These are phyloP conservation scores for Lentinula aciculospora DNA, from an alignment of 768 basidiomycete species.

Conservation along the genomic window DNA sequence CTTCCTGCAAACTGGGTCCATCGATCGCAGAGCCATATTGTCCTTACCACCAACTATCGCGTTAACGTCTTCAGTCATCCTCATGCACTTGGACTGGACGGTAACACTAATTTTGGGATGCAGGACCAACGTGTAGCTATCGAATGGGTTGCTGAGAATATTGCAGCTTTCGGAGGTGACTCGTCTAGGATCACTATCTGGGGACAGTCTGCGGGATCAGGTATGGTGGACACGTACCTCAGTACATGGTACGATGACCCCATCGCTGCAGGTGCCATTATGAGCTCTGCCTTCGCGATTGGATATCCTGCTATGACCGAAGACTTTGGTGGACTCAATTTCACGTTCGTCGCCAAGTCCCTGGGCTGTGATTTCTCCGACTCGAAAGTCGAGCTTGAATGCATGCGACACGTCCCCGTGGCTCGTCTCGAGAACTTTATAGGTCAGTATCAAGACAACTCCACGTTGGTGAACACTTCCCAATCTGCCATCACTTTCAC, in stretches of 20 bases:
- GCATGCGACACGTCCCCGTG: conserved; percentile 9
- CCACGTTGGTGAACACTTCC: background rate
- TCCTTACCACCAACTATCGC: conserved; percentile 12
- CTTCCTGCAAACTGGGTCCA: conserved; percentile 13
- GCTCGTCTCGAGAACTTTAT: conserved; percentile 10
- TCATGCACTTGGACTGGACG: conserved; percentile 7
- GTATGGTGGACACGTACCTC: background rate
- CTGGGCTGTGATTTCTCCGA: conserved; percentile 10
- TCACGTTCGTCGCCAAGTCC: conserved; percentile 9
- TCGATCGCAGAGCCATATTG: conserved; percentile 9
- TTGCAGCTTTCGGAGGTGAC: conserved; percentile 24
- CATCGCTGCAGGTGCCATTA: conserved; percentile 7
- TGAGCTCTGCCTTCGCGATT: conserved; percentile 8
- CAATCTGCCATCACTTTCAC: conserved; percentile 7
- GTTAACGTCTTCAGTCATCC: conserved; percentile 11
- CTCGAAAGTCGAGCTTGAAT: conserved; percentile 7
- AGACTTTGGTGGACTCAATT: conserved; percentile 1
- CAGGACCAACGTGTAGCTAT: conserved; percentile 23
- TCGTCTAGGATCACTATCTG: conserved; percentile 18
- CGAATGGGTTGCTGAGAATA: conserved; percentile 17
- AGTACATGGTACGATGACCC: conserved; percentile 10
- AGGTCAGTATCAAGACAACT: conserved; percentile 9
- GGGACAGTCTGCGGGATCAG: conserved; percentile 12
- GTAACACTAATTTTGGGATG: conserved; percentile 21
- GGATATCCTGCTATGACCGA: background rate